A percentile compares a stretch with the other conserved stretches of the same genome.
Evolutionary conservation across 1,139 yeast species (phyloP).

Genomic region (Pneumocystis oryctolagi): DNA sequence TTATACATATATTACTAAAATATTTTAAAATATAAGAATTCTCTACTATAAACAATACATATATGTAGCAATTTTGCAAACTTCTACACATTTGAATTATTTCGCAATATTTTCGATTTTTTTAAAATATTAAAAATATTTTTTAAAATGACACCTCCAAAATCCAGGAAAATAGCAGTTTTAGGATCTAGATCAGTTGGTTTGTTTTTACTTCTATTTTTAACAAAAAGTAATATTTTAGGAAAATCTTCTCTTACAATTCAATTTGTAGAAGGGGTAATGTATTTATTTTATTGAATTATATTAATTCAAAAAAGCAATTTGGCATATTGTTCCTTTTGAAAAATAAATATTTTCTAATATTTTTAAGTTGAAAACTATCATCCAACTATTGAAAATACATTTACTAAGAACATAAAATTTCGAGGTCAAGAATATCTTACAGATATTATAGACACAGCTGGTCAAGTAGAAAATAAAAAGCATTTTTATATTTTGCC

Average conservation of each 20-base stretch:
- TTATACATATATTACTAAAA: not conserved
- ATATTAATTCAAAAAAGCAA: not conserved
- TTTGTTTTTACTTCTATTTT: not conserved
- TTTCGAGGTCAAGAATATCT: constrained; percentile 66
- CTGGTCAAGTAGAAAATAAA: constrained; percentile 42
- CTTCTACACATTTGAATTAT: not conserved
- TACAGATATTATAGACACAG: constrained; percentile 79
- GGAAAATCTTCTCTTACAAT: constrained; percentile 75
- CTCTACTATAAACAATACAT: not conserved
- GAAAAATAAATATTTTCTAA: not conserved
- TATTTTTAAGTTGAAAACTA: constrained; percentile 53
- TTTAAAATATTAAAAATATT: not conserved
- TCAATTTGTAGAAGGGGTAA: constrained; percentile 53
- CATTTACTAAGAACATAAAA: constrained; percentile 57
- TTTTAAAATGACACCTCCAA: constrained; percentile 14
- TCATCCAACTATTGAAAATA: constrained; percentile 87
- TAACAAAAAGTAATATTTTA: not conserved
- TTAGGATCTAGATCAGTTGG: constrained; percentile 88
- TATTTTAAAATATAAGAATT: not conserved
- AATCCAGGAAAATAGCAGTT: constrained; percentile 68
- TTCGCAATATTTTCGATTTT: not conserved
- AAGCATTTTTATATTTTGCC: not conserved
- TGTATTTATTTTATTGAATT: not conserved
- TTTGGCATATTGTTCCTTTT: not conserved
- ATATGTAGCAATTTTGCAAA: not conserved